Conservation (phyloP, 306 rosid species). For the Glycine soja region DNA sequence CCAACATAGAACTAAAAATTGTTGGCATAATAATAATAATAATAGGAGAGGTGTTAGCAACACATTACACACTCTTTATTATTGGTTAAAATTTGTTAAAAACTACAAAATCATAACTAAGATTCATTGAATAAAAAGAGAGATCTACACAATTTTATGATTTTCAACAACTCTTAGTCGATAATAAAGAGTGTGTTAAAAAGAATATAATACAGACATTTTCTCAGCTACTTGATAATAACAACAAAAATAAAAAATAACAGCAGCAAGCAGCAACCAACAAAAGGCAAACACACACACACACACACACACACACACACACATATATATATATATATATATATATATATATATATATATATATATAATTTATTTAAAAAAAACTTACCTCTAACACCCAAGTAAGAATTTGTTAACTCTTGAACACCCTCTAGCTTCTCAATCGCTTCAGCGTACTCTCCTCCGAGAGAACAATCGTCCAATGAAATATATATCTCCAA, state of each 20-base stretch:
- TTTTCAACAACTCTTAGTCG: neutral
- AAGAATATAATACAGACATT: neutral
- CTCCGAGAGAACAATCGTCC: too few relatives aligned
- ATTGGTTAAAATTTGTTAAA: neutral
- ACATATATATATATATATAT: too few relatives aligned
- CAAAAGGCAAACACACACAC: too few relatives aligned
- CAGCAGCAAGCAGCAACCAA: too few relatives aligned
- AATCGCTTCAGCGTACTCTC: conserved; percentile 66
- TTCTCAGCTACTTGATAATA: too few relatives aligned
- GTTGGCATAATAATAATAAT: neutral
- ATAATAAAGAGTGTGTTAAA: neutral
- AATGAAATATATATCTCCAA: neutral
- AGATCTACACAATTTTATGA: neutral
- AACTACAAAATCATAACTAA: neutral
- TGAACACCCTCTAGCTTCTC: conserved; percentile 71
- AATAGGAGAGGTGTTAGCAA: neutral
- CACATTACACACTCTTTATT: neutral
- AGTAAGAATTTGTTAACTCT: conserved; percentile 63
- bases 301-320: too few relatives aligned
- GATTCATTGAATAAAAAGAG: neutral
- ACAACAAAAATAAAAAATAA: too few relatives aligned
- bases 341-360: too few relatives aligned
- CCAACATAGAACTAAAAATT: conserved; percentile 33
- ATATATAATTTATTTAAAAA: too few relatives aligned
- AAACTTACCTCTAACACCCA: conserved; percentile 70